Evolutionary conservation across 208 protist species (phyloP).

Genomic region (Crithidia fasciculata): DNA sequence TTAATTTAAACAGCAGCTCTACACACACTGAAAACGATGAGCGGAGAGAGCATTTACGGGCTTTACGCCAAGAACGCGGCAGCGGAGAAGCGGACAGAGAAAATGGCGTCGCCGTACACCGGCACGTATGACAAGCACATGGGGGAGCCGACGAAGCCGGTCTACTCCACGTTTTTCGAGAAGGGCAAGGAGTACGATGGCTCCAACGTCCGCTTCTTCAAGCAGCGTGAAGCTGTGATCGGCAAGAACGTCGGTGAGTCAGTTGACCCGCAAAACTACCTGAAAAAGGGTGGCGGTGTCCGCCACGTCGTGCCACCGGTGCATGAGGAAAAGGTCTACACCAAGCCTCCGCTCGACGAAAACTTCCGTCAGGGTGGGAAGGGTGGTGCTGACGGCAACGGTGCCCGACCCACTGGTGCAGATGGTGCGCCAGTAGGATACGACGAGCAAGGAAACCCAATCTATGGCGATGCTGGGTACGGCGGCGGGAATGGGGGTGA

Average conservation of each 20-base stretch:
- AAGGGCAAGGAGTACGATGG: conserved; percentile 87
- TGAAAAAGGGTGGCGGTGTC: conserved; percentile 75
- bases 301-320: conserved; percentile 56
- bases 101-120: conserved; percentile 48
- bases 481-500: no score
- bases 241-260: conserved; percentile 70
- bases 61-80: conserved; percentile 36
- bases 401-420: not conserved
- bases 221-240: conserved; percentile 83
- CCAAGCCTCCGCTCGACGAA: conserved; percentile 52
- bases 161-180: conserved; percentile 87
- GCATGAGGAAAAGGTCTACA: conserved; percentile 77
- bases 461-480: not conserved
- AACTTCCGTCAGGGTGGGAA: conserved; percentile 12
- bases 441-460: not conserved
- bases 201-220: conserved; percentile 79
- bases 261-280: conserved; percentile 76
- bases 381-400: not conserved
- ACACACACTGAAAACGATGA: conserved; percentile 44
- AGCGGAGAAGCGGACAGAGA: conserved; percentile 26
- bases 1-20: not conserved
- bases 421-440: not conserved
- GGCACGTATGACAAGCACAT: conserved; percentile 76
- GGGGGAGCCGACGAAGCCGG: conserved; percentile 65
- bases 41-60: conserved; percentile 66